Base-by-base conservation (phyloP, 163 green algal genomes). In the Scenedesmus sp. region DNA sequence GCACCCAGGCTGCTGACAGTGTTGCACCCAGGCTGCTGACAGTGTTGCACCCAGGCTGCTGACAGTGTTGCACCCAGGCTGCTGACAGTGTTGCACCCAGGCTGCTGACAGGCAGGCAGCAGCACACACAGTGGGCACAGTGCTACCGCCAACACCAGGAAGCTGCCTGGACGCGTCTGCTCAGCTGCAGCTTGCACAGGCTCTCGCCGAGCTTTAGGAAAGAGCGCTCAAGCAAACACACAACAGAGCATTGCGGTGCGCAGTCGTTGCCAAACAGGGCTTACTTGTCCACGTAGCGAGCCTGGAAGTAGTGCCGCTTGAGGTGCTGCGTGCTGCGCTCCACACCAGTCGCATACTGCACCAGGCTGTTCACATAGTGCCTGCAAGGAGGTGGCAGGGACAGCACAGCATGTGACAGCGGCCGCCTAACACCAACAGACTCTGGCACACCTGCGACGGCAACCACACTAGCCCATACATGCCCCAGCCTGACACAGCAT, bases 281-380 rank as follows among this genome's bases (percentile, higher is more conserved):
- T 51, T 37, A 78, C 85, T 68, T 83, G 65, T 89, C 73, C 42
- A 59, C 56, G 78, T 90, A 59, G 42, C 91, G 87, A 30, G 86
- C 33, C 24, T 59, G 51, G 68, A 93, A 92, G 72, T 83, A 73
- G 44, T 89, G 83, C 44, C 91, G 87, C 91, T 90, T 92, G 72
- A 92, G 83, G 44, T 92, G 83, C 83, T 90, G 81, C 44, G 92
- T 93, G n/a, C 90, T 92, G 72, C 86, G 72, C 65, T 95, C 91
- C 37, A 96, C 79, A 6, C 95, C 95, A 7, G 95, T 97, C 3
- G 95, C 93, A 85, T 95, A 97, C 83, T 94, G 82, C 43, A 96
- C 95, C 42, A 97, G 89, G 43, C 89, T 94, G 91, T 97, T 97
- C 18, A 94, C 93, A 81, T 96, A 97, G 90, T 97, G 95, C 65